These are phyloP conservation scores for Coemansia sp. DNA, from an alignment of 192 early-diverging fungal species.

Conservation along the genomic window DNA sequence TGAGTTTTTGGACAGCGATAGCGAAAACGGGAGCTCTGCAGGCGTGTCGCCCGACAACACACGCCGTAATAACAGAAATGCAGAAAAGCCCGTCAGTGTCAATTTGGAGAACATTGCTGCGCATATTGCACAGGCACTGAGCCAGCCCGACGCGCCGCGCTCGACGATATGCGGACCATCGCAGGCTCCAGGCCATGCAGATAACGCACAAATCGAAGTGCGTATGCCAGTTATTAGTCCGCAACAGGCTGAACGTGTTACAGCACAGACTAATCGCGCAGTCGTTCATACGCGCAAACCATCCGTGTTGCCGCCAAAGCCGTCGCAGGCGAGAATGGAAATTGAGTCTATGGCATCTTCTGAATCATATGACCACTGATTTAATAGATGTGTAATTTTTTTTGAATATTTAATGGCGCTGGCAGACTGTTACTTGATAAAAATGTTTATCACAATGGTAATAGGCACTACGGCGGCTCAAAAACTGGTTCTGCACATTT, in stretches of 20 bases:
- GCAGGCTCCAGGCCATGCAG: background rate
- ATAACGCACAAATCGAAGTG: conserved; percentile 5
- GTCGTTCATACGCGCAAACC: conserved; percentile 12
- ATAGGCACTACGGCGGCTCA: no score
- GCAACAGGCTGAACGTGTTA: conserved; percentile 21
- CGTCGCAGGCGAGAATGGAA: background rate
- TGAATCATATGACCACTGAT: background rate
- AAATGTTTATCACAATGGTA: no score
- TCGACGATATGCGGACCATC: background rate
- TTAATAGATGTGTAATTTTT: background rate
- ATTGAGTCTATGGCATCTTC: background rate
- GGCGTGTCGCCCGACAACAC: background rate
- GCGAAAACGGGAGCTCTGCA: conserved; percentile 18
- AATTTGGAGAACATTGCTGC: conserved; percentile 40
- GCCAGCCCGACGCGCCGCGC: conserved; percentile 14
- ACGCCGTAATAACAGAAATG: background rate
- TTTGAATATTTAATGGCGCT: background rate
- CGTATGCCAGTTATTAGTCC: conserved; percentile 20
- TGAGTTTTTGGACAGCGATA: conserved; percentile 41
- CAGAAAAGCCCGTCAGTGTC: conserved; percentile 24
- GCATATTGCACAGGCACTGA: conserved; percentile 35
- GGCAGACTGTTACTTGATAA: no score
- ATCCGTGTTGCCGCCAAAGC: background rate
- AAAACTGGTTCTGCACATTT: no score
- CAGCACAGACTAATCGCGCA: conserved; percentile 19